Conservation (phyloP, 2,329 filamentous ascomycete genomes). For the Paecilomyces sp. region DNA sequence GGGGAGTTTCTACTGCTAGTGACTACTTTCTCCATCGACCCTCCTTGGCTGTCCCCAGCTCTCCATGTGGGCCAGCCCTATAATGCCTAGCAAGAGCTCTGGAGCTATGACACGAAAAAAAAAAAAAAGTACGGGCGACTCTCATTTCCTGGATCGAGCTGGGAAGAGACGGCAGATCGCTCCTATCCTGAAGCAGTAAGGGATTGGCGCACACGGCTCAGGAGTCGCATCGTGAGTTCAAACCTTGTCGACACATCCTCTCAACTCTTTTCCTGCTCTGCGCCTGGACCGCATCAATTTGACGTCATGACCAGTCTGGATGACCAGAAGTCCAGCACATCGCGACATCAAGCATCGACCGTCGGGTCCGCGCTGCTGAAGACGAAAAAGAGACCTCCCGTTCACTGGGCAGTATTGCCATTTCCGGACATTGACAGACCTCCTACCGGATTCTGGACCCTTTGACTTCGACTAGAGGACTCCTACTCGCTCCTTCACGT, state of each 20-base stretch:
- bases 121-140: neutral
- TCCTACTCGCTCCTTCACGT: neutral
- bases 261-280: neutral
- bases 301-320: constrained; percentile 6
- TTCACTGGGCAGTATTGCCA: neutral
- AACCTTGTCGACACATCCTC: neutral
- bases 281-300: constrained; percentile 6
- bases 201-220: neutral
- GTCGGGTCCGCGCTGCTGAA: neutral
- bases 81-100: neutral
- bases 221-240: neutral
- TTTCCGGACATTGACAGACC: neutral
- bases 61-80: neutral
- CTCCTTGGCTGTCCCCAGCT: neutral
- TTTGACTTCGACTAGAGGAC: neutral
- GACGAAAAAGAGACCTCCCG: neutral
- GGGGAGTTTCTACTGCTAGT: neutral
- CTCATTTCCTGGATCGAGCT: neutral
- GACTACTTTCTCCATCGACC: neutral
- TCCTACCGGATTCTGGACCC: neutral
- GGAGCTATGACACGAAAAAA: neutral
- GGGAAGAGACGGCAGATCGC: neutral
- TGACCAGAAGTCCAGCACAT: neutral
- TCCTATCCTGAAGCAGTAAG: neutral
- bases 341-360: neutral